Evolutionary conservation across 1,284 basidiomycete species (phyloP).

Genomic region (Cryptococcus wingfieldii): DNA sequence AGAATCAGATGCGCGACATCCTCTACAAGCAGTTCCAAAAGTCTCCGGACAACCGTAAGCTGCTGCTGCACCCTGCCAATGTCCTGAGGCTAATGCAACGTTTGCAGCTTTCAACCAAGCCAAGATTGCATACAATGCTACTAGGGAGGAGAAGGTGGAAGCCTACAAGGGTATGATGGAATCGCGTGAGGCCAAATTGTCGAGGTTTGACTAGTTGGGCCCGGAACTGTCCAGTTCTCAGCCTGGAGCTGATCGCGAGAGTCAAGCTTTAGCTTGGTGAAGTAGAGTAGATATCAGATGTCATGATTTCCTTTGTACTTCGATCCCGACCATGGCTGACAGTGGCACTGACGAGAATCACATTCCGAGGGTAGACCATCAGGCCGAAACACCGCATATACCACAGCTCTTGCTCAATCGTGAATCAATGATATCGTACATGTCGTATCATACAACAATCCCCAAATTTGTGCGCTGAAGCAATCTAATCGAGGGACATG

Average conservation of each 20-base stretch:
- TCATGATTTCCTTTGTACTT: background rate
- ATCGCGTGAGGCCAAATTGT: constrained; percentile 43
- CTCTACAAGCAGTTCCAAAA: constrained; percentile 50
- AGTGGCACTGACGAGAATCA: too few relatives aligned
- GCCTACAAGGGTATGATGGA: constrained; percentile 57
- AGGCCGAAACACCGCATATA: too few relatives aligned
- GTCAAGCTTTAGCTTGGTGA: background rate
- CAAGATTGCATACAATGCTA: constrained; percentile 71
- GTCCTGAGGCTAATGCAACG: background rate
- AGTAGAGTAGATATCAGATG: background rate
- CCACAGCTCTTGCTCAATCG: background rate
- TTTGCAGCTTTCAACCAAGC: constrained; percentile 70
- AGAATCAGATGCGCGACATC: constrained; percentile 49
- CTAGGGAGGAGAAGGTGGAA: constrained; percentile 72
- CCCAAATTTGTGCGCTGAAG: background rate
- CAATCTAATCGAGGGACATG: constrained; percentile 43
- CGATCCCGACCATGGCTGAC: too few relatives aligned
- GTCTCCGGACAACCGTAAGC: constrained; percentile 48
- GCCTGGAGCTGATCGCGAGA: background rate
- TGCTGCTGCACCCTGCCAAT: background rate
- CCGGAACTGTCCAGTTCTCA: background rate
- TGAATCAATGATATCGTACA: constrained; percentile 2
- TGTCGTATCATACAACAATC: constrained; percentile 7
- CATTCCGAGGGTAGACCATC: too few relatives aligned
- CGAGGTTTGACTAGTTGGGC: background rate